phyloP scores from a whole-genome alignment of 192 early-diverging fungal genomes.

The Coemansia sp. region DNA sequence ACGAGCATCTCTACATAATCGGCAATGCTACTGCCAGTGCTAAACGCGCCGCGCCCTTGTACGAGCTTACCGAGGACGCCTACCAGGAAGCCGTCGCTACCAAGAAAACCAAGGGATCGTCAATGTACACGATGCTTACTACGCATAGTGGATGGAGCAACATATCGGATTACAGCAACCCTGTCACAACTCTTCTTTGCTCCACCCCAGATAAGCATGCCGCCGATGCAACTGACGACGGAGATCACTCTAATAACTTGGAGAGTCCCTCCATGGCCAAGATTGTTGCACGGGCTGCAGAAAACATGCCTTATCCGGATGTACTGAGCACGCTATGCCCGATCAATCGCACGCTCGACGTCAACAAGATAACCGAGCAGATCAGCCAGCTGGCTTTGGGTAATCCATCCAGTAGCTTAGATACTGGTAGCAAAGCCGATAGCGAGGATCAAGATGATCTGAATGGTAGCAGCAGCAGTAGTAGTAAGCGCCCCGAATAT shows the following conservation, averaged over 20 bases:
- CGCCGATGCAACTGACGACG: conserved; percentile 10
- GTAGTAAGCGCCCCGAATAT: not conserved
- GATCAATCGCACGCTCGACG: conserved; percentile 19
- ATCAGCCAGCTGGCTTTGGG: conserved; percentile 8
- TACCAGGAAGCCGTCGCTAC: not conserved
- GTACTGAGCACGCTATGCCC: conserved; percentile 6
- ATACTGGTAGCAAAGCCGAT: not conserved
- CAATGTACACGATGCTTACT: conserved; percentile 24
- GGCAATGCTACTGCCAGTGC: not conserved
- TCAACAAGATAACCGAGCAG: not conserved
- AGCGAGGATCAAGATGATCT: not conserved
- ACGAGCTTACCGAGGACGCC: conserved; percentile 25
- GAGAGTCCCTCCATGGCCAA: not conserved
- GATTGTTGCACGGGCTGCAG: not conserved
- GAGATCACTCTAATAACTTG: not conserved
- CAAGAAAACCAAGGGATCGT: not conserved
- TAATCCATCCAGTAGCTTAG: not conserved
- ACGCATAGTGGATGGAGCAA: conserved; percentile 14
- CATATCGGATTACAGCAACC: conserved; percentile 19
- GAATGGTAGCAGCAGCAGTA: not conserved
- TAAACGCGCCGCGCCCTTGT: not conserved
- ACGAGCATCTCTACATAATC: conserved; percentile 6
- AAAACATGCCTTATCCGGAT: conserved; percentile 10
- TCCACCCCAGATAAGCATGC: not conserved
- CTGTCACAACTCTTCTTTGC: conserved; percentile 15